Evolutionary conservation across 2,329 filamentous ascomycete genomes (phyloP).

Genomic region (Myriosclerotinia scirpicola): DNA sequence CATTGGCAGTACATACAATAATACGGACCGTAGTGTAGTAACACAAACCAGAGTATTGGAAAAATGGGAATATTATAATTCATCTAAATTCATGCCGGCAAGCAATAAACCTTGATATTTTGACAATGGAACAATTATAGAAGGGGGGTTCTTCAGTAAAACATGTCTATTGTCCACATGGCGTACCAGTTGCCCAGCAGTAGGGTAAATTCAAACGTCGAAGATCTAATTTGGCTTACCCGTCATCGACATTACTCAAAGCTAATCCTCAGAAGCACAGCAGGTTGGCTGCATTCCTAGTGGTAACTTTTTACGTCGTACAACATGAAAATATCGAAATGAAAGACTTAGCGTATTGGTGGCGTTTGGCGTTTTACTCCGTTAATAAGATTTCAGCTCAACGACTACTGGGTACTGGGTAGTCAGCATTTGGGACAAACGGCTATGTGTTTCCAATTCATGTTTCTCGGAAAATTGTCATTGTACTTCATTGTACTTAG

Average conservation of each 20-base stretch:
- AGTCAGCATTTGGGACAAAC: too few species aligned
- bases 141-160: neutral
- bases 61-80: neutral
- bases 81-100: neutral
- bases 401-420: too few species aligned
- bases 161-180: constrained; percentile 6
- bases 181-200: constrained; percentile 5
- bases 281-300: neutral
- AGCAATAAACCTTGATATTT: too few species aligned
- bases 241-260: neutral
- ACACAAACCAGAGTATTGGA: constrained; percentile 6
- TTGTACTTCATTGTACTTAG: too few species aligned
- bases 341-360: neutral
- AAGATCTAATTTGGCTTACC: neutral
- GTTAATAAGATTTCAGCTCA: neutral
- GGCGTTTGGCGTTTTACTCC: neutral
- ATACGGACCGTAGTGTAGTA: neutral
- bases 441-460: too few species aligned
- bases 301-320: neutral
- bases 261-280: too few species aligned
- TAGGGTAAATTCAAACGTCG: neutral
- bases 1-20: neutral
- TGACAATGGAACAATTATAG: constrained; percentile 5
- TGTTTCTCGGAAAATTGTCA: too few species aligned
- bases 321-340: neutral